Evolutionary conservation across 352 stramenopile species (phyloP).

Genomic region (Phytopythium ostracodes): DNA sequence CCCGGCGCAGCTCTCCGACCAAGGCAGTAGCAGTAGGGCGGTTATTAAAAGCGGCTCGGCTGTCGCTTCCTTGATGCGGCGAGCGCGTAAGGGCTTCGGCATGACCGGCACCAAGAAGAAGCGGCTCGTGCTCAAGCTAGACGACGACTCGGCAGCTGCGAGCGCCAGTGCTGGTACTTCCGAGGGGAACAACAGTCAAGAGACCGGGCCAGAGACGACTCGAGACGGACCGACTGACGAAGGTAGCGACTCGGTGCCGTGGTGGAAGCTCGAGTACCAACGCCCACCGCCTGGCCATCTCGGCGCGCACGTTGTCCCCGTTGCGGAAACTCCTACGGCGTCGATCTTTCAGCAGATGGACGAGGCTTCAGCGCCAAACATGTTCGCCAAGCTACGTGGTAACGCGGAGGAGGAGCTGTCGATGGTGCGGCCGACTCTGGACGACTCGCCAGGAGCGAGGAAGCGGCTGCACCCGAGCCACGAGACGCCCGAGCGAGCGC

Average conservation of each 20-base stretch:
- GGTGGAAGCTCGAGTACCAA: constrained; percentile 58
- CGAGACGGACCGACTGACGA: constrained; percentile 2
- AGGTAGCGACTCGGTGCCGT: constrained; percentile 21
- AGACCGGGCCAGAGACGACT: background rate
- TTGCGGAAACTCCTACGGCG: constrained; percentile 7
- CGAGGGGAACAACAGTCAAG: background rate
- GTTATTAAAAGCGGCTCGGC: background rate
- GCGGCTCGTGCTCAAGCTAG: background rate
- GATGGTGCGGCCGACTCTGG: background rate
- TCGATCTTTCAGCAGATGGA: background rate
- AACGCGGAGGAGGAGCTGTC: background rate
- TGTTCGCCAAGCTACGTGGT: background rate
- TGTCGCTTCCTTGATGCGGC: constrained; percentile 1
- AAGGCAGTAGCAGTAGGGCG: background rate
- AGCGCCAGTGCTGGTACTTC: background rate
- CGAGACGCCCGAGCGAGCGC: constrained; percentile 45
- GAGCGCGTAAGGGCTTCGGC: constrained; percentile 2
- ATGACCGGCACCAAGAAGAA: constrained; percentile 14
- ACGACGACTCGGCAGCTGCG: background rate
- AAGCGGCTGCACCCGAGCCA: constrained; percentile 9
- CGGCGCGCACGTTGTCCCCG: constrained; percentile 39
- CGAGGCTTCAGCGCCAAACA: background rate
- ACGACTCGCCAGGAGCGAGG: constrained; percentile 4
- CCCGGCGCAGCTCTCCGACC: background rate
- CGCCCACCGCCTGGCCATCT: constrained; percentile 50